Conservation (phyloP, 306 rosid species). For the Dryas octopetala region DNA sequence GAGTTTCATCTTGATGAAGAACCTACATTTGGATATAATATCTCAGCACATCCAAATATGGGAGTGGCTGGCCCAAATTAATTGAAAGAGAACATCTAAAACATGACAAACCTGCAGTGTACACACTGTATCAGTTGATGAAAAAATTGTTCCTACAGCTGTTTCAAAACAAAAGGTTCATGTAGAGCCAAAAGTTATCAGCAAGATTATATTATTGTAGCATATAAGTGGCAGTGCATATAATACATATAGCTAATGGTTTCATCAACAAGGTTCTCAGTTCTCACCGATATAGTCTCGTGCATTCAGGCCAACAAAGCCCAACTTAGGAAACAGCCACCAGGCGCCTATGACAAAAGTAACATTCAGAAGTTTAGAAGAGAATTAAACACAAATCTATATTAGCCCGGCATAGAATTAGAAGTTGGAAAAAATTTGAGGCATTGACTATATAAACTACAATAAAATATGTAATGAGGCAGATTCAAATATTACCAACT, state of each 20-base stretch:
- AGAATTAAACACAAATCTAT: slow-evolving; percentile 3
- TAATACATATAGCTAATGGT: background rate
- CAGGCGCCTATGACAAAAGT: slow-evolving; percentile 61
- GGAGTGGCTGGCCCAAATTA: slow-evolving; percentile 12
- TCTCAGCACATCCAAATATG: slow-evolving; percentile 6
- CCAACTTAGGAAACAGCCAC: slow-evolving; percentile 81
- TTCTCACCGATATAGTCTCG: slow-evolving; percentile 73
- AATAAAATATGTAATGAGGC: background rate
- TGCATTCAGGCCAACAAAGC: slow-evolving; percentile 49
- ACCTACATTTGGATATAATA: slow-evolving; percentile 48
- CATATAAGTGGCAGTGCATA: background rate
- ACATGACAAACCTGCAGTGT: slow-evolving; percentile 79
- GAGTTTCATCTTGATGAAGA: slow-evolving; percentile 88
- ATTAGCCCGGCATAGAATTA: background rate
- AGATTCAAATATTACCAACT: slow-evolving; percentile 38
- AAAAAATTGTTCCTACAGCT: slow-evolving; percentile 88
- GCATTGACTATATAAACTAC: background rate
- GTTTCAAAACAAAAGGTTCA: slow-evolving; percentile 36
- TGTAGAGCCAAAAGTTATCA: background rate
- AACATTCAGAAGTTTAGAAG: slow-evolving; percentile 33
- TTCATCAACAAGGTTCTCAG: background rate
- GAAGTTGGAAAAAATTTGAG: background rate
- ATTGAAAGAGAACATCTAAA: slow-evolving; percentile 29
- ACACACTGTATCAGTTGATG: slow-evolving; percentile 90
- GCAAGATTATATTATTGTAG: background rate